These are phyloP conservation scores for Leptomonas pyrrhocoris DNA, from an alignment of 208 protist genomes.

Conservation along the genomic window DNA sequence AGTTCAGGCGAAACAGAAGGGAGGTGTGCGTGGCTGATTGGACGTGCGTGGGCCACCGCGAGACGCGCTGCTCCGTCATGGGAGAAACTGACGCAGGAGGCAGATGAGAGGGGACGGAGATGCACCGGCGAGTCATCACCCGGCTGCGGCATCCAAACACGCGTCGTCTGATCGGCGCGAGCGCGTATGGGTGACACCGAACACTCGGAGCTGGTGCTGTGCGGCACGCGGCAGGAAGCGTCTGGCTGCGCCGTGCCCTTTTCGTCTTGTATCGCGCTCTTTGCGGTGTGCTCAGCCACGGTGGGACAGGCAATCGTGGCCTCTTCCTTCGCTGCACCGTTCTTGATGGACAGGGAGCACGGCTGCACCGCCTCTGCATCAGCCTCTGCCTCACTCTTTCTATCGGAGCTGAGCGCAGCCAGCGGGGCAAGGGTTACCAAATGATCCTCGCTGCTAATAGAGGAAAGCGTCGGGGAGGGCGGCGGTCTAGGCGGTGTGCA, in stretches of 20 bases:
- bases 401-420: not conserved
- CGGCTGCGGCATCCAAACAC: conserved; percentile 24
- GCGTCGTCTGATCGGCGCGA: conserved; percentile 22
- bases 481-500: not conserved
- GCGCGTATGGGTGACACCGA: conserved; percentile 19
- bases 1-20: not conserved
- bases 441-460: not conserved
- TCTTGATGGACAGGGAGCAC: no score
- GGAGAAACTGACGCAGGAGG: not conserved
- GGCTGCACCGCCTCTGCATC: not conserved
- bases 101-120: not conserved
- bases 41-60: not conserved
- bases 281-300: not conserved
- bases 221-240: not conserved
- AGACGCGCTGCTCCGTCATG: not conserved
- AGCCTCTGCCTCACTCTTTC: not conserved
- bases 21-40: not conserved
- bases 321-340: not conserved
- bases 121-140: conserved; percentile 18
- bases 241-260: not conserved
- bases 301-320: not conserved
- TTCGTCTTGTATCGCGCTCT: not conserved
- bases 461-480: conserved; percentile 19
- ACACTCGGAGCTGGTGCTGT: conserved; percentile 13
- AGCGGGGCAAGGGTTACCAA: not conserved